These are phyloP conservation scores for Poa pratensis DNA, from an alignment of 176 grass and related monocot species.

Conservation along the genomic window DNA sequence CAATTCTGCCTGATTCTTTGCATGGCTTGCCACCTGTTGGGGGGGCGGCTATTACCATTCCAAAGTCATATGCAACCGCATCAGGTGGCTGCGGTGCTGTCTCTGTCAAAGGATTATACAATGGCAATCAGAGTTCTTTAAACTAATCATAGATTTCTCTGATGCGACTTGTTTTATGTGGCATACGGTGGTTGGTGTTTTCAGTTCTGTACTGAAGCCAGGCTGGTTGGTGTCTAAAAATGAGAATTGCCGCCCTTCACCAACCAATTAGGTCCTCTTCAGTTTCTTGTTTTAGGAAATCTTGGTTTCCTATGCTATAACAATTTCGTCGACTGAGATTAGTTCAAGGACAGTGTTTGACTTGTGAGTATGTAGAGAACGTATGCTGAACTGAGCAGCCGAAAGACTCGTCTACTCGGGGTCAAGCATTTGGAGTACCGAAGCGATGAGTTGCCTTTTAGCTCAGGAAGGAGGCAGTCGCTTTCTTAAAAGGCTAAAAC, in stretches of 20 bases:
- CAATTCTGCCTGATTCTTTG: background rate
- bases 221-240: conserved; percentile 13
- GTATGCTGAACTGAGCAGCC: background rate
- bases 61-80: background rate
- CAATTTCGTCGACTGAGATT: background rate
- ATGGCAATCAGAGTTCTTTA: conserved; percentile 17
- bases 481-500: background rate
- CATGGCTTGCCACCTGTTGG: background rate
- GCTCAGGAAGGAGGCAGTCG: conserved; percentile 35
- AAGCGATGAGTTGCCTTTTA: conserved; percentile 28
- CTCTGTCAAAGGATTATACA: background rate
- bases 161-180: background rate
- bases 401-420: background rate
- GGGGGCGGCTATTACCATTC: conserved; percentile 36
- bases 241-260: conserved; percentile 23
- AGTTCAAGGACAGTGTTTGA: background rate
- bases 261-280: conserved; percentile 2
- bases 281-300: background rate
- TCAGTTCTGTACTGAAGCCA: background rate
- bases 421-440: background rate
- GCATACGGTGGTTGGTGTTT: background rate
- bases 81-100: background rate
- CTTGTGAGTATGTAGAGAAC: background rate
- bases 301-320: background rate
- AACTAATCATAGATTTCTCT: background rate